Conservation (phyloP, 345 rosid species). For the Eucalyptus tenuipes region DNA sequence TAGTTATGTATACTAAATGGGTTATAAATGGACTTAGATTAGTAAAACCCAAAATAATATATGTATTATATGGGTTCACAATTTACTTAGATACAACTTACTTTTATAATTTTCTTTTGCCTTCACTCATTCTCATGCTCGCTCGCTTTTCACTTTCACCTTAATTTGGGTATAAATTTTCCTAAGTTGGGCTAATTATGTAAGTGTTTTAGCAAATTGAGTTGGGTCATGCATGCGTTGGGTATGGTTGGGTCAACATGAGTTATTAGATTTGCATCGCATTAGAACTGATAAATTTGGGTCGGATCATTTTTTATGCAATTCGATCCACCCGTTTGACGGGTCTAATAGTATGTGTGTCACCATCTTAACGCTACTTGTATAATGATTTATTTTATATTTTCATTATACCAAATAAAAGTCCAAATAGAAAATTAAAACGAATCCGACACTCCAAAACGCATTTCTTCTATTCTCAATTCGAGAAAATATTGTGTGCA, state of each 20-base stretch:
- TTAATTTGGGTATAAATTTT: too few species aligned
- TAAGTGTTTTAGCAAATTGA: background rate
- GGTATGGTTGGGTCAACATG: too few species aligned
- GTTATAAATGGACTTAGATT: too few species aligned
- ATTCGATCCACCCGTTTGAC: accelerated
- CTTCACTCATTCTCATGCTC: background rate
- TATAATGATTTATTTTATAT: background rate
- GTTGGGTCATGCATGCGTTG: accelerated
- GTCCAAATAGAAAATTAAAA: background rate
- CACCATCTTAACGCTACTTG: accelerated
- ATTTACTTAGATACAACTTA: background rate
- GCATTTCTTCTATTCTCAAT: background rate
- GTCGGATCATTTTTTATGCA: accelerated
- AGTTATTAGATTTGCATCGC: too few species aligned
- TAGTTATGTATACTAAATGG: too few species aligned
- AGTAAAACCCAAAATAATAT: background rate
- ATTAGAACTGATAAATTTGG: accelerated
- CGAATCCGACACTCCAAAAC: accelerated
- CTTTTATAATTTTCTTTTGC: too few species aligned
- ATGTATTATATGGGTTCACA: accelerated
- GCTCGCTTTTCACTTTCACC: accelerated
- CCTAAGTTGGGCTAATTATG: too few species aligned
- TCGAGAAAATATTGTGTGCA: too few species aligned
- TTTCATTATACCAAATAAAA: background rate
- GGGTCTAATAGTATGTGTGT: accelerated